phyloP scores from a whole-genome alignment of 1,139 yeast genomes.

The Candida dubliniensis region DNA sequence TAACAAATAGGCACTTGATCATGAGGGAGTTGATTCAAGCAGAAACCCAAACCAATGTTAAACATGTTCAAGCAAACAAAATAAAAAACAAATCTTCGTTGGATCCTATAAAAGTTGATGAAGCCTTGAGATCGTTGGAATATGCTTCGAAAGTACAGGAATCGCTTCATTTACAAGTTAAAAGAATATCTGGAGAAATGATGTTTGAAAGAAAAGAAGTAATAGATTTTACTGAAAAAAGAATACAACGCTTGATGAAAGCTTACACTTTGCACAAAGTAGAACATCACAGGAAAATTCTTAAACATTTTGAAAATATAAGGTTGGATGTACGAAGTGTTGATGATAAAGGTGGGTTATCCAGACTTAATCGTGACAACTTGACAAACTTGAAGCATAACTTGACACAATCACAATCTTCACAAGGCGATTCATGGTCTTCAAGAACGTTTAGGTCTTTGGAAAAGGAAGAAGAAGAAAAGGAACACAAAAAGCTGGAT shows the following conservation, averaged over 20 bases:
- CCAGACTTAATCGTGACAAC: constrained; percentile 77
- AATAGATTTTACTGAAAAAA: constrained; percentile 53
- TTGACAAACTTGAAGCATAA: constrained; percentile 48
- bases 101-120: constrained; percentile 88
- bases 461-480: constrained; percentile 34
- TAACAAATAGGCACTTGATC: constrained; percentile 86
- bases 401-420: constrained; percentile 49
- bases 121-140: constrained; percentile 78
- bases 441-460: constrained; percentile 63
- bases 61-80: constrained; percentile 73
- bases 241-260: constrained; percentile 55
- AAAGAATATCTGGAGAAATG: constrained; percentile 85
- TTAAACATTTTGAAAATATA: constrained; percentile 73
- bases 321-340: constrained; percentile 73
- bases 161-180: constrained; percentile 69
- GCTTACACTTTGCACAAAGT: constrained; percentile 69
- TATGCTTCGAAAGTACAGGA: constrained; percentile 79
- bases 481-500: constrained; percentile 24
- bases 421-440: constrained; percentile 62
- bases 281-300: constrained; percentile 81
- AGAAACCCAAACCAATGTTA: constrained; percentile 67
- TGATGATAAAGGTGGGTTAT: constrained; percentile 78
- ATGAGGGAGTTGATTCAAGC: constrained; percentile 88
- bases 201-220: constrained; percentile 66
- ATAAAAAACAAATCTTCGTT: constrained; percentile 73